Percentiles rank a stretch among this genome's conserved stretches.
These are phyloP conservation scores for Rhizodiscina lignyota DNA, from an alignment of 495 filamentous ascomycete genomes.

Conservation along the genomic window DNA sequence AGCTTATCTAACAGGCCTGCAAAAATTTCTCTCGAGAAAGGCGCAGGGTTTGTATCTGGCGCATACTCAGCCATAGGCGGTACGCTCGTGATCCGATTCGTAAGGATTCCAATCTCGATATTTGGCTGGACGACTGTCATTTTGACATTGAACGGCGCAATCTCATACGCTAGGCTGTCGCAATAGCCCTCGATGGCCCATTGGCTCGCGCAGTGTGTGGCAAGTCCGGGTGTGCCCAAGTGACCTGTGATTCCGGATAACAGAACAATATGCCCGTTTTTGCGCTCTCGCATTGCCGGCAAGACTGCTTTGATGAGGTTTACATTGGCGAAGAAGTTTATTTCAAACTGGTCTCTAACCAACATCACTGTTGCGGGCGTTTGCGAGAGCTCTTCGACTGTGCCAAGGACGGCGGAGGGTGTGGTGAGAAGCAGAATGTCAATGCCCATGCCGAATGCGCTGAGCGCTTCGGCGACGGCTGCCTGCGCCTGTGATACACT, in stretches of 20 bases:
- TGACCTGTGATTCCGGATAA: constrained; percentile 81
- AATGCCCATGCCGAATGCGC: constrained; percentile 66
- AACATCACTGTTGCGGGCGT: constrained; percentile 56
- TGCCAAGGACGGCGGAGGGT: constrained; percentile 59
- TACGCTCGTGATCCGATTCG: constrained; percentile 68
- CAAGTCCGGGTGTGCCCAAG: constrained; percentile 80
- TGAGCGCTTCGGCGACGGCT: constrained; percentile 70
- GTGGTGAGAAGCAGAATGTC: constrained; percentile 52
- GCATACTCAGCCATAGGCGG: constrained; percentile 61
- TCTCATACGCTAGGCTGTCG: constrained; percentile 90
- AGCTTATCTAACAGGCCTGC: constrained; percentile 50
- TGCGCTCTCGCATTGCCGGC: constrained; percentile 59
- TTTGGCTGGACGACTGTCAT: constrained; percentile 87
- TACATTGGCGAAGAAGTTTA: constrained; percentile 83
- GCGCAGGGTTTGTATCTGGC: constrained; percentile 56
- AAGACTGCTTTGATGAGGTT: constrained; percentile 88
- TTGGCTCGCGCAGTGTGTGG: constrained; percentile 78
- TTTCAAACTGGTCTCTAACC: constrained; percentile 82
- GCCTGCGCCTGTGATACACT: constrained; percentile 45
- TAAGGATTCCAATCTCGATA: constrained; percentile 67
- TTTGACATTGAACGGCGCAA: constrained; percentile 94
- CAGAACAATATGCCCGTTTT: constrained; percentile 76
- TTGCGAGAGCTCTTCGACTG: constrained; percentile 76
- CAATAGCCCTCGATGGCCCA: constrained; percentile 98
- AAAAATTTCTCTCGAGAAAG: constrained; percentile 64